These are phyloP conservation scores for Kurtzmaniella natalensis DNA, from an alignment of 1,139 yeast genomes.

Conservation along the genomic window DNA sequence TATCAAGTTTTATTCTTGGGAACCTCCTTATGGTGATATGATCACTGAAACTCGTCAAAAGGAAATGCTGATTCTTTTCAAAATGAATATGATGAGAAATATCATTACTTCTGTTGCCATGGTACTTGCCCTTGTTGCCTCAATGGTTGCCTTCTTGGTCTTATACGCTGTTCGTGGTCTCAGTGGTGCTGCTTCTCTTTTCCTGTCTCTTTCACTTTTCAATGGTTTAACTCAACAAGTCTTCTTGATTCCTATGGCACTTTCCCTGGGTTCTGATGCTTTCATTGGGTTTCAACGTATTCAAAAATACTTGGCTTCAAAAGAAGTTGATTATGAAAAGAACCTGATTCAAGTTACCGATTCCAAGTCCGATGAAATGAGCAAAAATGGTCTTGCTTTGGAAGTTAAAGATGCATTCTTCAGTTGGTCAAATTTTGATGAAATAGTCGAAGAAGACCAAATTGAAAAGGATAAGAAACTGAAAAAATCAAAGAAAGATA, in stretches of 20 bases:
- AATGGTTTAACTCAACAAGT: slow-evolving; percentile 50
- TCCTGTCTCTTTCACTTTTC: slow-evolving; percentile 75
- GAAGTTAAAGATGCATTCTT: slow-evolving; percentile 51
- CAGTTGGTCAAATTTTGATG: slow-evolving; percentile 56
- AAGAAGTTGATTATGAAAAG: slow-evolving; percentile 18
- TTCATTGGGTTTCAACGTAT: slow-evolving; percentile 58
- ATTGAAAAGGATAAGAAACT: slow-evolving; percentile 6
- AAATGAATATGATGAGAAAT: slow-evolving; percentile 54
- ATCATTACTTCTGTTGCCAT: slow-evolving; percentile 54
- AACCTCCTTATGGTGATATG: slow-evolving; percentile 47
- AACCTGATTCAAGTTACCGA: slow-evolving; percentile 16
- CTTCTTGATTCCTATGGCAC: slow-evolving; percentile 66
- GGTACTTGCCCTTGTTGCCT: slow-evolving; percentile 61
- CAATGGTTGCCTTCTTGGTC: slow-evolving; percentile 70
- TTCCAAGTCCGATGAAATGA: slow-evolving; percentile 18
- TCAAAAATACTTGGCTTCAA: slow-evolving; percentile 44
- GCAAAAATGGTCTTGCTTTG: slow-evolving; percentile 33
- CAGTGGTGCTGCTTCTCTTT: slow-evolving; percentile 64
- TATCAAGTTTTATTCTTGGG: slow-evolving; percentile 58
- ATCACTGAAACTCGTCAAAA: slow-evolving; percentile 42
- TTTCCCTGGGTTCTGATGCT: slow-evolving; percentile 69
- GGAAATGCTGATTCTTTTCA: slow-evolving; percentile 48
- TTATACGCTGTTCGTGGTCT: slow-evolving; percentile 48
- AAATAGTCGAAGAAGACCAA: slow-evolving; percentile 9
- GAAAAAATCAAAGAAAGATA: slow-evolving; percentile 5